Base-by-base conservation (phyloP, 2,329 filamentous ascomycete genomes). In the Fusarium multiceps region DNA sequence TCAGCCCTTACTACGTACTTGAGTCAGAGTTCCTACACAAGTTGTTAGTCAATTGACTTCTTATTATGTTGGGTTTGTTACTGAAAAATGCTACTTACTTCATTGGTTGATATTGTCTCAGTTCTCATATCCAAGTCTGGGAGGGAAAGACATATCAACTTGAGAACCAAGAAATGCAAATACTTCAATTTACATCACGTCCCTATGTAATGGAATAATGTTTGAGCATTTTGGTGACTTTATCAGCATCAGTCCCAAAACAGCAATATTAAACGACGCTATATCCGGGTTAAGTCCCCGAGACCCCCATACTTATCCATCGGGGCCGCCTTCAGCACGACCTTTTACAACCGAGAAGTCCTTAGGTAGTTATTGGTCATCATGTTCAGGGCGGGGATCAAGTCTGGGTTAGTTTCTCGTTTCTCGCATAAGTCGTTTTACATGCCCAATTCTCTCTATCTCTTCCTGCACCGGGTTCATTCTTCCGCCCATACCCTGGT, bases 321-420 rank as follows among this genome's bases (percentile, higher is more conserved):
- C 68, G 70, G 71, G 55, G 45, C 70, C 60, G 69, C 56, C 56
- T 58, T 71, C 72, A 63, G 72, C 69, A 48, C 53, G 59, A 41
- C 34, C 59, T 43, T 47, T 57, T 43, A 34, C 30, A 58, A 58
- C 71, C 66, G 72, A 63, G 40, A 61, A 54, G 37, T 47, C 42
- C 23, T 60, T 27, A n/a, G n/a, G n/a, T n/a, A 51, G 27, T 34
- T 54, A 70, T 69, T 69, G 66, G 66, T 62, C 66, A 66, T 62
- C 66, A 66, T 43, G 20, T 46, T 25, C 16, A 62, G 51, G 66
- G 43, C 51, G 32, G 56, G 42, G 27, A 40, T 47, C 34, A 23
- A 28, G 23, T 49, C 7, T 21, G 43, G 18, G 21, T 25, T 66
- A 47, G 27, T 61, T 28, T 20, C 16, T 45, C 21, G 30, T 20